Evolutionary conservation across 129 eudicot species (phyloP).

Genomic region (Lactuca sativa): DNA sequence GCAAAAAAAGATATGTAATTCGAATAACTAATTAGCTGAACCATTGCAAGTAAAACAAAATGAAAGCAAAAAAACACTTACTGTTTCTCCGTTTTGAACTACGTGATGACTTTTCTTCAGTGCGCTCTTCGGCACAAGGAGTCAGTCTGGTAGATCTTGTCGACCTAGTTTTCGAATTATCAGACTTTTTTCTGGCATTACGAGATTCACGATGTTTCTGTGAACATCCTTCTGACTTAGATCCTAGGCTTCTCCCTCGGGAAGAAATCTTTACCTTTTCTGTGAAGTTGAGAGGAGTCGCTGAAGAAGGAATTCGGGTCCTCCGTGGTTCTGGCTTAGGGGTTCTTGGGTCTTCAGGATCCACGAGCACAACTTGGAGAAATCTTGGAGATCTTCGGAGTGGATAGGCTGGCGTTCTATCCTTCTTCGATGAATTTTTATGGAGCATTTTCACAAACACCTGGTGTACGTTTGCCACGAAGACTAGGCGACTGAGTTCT

Average conservation of each 20-base stretch:
- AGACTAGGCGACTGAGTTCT: not conserved
- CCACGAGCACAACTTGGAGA: conserved; percentile 23
- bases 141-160: conserved; percentile 28
- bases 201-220: conserved; percentile 15
- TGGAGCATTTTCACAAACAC: conserved; percentile 65
- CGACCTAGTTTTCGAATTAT: conserved; percentile 4
- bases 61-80: conserved; percentile 4
- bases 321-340: conserved; percentile 28
- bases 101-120: conserved; percentile 12
- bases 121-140: conserved; percentile 13
- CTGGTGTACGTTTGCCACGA: conserved; percentile 11
- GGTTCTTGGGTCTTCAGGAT: conserved; percentile 29
- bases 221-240: conserved; percentile 2
- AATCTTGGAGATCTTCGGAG: conserved; percentile 66
- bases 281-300: conserved; percentile 33
- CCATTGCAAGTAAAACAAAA: not conserved
- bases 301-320: conserved; percentile 18
- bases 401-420: conserved; percentile 22
- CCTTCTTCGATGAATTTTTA: conserved; percentile 28
- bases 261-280: conserved; percentile 7
- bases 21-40: not conserved
- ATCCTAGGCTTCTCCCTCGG: conserved; percentile 10
- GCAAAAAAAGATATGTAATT: not conserved
- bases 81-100: conserved; percentile 16
- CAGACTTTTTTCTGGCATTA: conserved; percentile 4